phyloP scores from a whole-genome alignment of 805 yeast genomes.

The Candida saitoana region DNA sequence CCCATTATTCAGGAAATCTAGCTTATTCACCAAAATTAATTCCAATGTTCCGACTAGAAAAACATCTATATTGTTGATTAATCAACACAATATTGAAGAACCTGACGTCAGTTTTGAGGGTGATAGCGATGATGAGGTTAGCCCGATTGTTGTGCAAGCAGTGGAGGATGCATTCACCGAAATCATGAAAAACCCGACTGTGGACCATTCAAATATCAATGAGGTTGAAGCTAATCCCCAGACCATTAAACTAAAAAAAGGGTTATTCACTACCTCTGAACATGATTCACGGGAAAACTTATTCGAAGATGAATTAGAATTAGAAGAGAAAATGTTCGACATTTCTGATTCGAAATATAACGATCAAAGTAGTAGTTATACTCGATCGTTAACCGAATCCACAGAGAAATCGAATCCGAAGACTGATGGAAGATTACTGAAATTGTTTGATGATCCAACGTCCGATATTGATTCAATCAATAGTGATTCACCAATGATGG shows the following conservation, averaged over 20 bases:
- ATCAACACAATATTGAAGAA: not conserved
- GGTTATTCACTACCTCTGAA: not conserved
- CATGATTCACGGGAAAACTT: not conserved
- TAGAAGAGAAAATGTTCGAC: constrained; percentile 3
- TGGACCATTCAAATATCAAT: not conserved
- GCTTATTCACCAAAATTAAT: constrained; percentile 31
- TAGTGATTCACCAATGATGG: constrained; percentile 16
- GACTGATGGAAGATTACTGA: constrained; percentile 15
- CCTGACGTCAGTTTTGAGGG: not conserved
- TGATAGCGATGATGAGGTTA: constrained; percentile 15
- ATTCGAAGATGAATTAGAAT: not conserved
- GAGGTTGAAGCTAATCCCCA: not conserved
- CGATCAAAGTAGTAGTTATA: not conserved
- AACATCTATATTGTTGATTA: not conserved
- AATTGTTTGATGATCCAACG: constrained; percentile 33
- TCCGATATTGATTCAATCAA: constrained; percentile 29
- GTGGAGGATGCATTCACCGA: constrained; percentile 66
- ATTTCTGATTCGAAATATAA: not conserved
- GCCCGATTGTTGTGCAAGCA: constrained; percentile 48
- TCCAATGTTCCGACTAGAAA: not conserved
- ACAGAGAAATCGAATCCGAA: constrained; percentile 1
- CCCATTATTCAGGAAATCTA: constrained; percentile 57
- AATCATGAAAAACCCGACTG: constrained; percentile 38
- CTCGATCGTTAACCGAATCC: not conserved
- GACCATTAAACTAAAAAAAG: not conserved